Evolutionary conservation across 2,329 filamentous ascomycete genomes (phyloP).

Genomic region (Stachybotrys chlorohalonatus): DNA sequence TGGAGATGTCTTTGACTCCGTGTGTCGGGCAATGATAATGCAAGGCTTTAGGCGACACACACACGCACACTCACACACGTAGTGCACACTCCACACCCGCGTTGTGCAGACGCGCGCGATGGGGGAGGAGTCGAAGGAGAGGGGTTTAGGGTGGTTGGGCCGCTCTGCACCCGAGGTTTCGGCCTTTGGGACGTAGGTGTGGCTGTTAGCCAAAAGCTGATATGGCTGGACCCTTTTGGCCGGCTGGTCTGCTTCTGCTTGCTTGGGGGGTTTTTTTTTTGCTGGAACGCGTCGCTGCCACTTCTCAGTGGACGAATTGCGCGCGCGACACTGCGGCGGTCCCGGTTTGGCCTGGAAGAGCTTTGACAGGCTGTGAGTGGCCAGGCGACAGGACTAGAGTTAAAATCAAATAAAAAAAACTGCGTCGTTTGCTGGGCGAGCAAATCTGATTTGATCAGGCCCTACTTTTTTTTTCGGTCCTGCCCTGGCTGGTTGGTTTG

Average conservation of each 20-base stretch:
- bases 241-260: neutral
- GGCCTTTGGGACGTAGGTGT: neutral
- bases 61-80: neutral
- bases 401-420: slow-evolving; percentile 9
- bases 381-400: slow-evolving; percentile 4
- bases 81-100: neutral
- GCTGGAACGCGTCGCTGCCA: neutral
- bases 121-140: neutral
- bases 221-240: neutral
- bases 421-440: slow-evolving; percentile 13
- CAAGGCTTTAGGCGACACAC: neutral
- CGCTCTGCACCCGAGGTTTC: neutral
- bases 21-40: neutral
- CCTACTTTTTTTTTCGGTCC: slow-evolving; percentile 10
- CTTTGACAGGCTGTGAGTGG: slow-evolving; percentile 14
- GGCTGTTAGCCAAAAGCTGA: neutral
- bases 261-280: too few relatives aligned
- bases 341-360: neutral
- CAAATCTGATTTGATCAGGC: slow-evolving; percentile 19
- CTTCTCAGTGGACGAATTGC: neutral
- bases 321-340: too few relatives aligned
- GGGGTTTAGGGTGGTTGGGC: too few relatives aligned
- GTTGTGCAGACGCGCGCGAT: neutral
- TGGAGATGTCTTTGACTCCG: neutral
- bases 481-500: slow-evolving; percentile 1